Conservation (phyloP, 768 basidiomycete species). For the Royoungia palumana region DNA sequence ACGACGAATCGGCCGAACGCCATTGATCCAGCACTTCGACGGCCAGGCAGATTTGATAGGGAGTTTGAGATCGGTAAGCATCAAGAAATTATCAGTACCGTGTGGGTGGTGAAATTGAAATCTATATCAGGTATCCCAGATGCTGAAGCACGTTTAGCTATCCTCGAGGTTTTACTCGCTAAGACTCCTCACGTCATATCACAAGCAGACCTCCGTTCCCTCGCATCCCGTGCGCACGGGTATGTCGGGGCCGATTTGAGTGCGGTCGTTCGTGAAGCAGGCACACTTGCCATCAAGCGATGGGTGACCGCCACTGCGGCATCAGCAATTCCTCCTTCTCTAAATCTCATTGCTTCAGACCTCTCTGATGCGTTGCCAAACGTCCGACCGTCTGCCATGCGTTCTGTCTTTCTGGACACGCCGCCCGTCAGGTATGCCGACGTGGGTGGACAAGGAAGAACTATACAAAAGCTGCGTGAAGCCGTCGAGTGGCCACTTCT, state of each 20-base stretch:
- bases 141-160: constrained; percentile 76
- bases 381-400: constrained; percentile 91
- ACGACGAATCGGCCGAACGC: constrained; percentile 96
- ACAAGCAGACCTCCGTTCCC: constrained; percentile 51
- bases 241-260: constrained; percentile 97
- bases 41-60: constrained; percentile 89
- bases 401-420: constrained; percentile 86
- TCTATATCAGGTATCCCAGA: constrained; percentile 74
- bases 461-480: constrained; percentile 86
- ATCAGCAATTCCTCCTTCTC: constrained; percentile 12
- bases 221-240: constrained; percentile 85
- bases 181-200: constrained; percentile 77
- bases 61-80: constrained; percentile 89
- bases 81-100: not conserved
- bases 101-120: not conserved
- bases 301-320: constrained; percentile 44
- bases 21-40: constrained; percentile 86
- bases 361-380: constrained; percentile 67
- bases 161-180: constrained; percentile 78
- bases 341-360: constrained; percentile 57
- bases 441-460: constrained; percentile 80
- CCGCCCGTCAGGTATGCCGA: constrained; percentile 81
- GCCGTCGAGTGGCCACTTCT: constrained; percentile 93
- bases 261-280: constrained; percentile 90
- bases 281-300: constrained; percentile 86